Evolutionary conservation across 345 rosid species (phyloP).

Genomic region (Sisymbrium altissimum): DNA sequence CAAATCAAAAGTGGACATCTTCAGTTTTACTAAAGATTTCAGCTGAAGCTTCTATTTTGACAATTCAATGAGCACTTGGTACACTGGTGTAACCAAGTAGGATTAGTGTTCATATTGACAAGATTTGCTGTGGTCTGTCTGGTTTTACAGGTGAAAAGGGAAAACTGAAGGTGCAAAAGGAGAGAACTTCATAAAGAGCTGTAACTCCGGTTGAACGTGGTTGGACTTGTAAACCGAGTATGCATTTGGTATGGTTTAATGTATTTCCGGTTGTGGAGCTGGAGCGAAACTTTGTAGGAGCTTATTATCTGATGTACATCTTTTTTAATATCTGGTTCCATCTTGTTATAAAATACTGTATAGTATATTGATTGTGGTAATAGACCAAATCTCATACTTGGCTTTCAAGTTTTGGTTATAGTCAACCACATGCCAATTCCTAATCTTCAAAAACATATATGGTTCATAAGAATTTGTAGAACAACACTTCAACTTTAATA

Average conservation of each 20-base stretch:
- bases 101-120: background rate
- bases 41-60: background rate
- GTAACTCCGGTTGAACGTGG: constrained; percentile 18
- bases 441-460: background rate
- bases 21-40: background rate
- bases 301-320: constrained; percentile 28
- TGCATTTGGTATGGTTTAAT: constrained; percentile 25
- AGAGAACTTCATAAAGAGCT: background rate
- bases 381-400: constrained; percentile 27
- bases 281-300: constrained; percentile 26
- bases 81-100: constrained; percentile 1
- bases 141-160: constrained; percentile 18
- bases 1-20: background rate
- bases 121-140: background rate
- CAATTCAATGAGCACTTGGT: background rate
- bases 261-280: constrained; percentile 26
- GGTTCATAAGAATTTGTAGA: background rate
- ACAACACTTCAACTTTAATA: background rate
- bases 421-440: constrained; percentile 16
- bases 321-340: constrained; percentile 20
- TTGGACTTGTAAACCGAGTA: constrained; percentile 26
- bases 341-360: constrained; percentile 33
- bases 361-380: constrained; percentile 27
- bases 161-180: constrained; percentile 1
- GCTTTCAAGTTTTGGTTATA: constrained; percentile 24